Evolutionary conservation across 2,329 filamentous ascomycete species (phyloP), one percentile per base, ranked within the genome.

Genomic region (Parasarocladium wereldwijsianum): DNA sequence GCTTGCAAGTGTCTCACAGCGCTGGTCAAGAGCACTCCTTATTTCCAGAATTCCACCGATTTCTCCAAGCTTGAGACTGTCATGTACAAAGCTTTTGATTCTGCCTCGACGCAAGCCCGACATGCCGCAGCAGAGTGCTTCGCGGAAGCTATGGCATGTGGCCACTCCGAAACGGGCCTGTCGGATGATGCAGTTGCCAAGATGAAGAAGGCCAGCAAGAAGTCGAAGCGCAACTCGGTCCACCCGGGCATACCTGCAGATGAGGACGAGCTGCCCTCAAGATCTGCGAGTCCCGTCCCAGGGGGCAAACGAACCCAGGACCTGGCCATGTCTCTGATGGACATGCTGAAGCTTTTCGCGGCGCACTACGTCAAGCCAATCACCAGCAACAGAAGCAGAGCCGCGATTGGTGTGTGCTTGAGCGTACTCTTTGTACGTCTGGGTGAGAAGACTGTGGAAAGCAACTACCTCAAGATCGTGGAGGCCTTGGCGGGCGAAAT

Each of bases 41-140:
- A 82, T 48, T 96, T 96, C 46, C 76, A 85, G 46, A 93, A 92
- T 45, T 73, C 78, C 10, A 76, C 67, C 48, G 90, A 98, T 47
- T 93, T 93, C 45, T 90, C 98, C 41, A 84, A 80, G 48, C 56
- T 96, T 13, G 85, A 87, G 52, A 70, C 69, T 19, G 72, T 78
- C 5, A 59, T 92, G 11, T 90, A 85, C 67, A 96, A 93, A 52
- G 70, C 78, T 1, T 77, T 92, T 35, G 90, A 98, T 42, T 86
- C 77, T 20, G 54, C 73, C 2, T 80, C 76, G 28, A 57, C 75
- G 1, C 66, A 76, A 17, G 83, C 93, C 30, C 71, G 90, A 36
- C 81, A 87, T 52, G 82, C 86, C 3, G 84, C 84, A 4, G 86
- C 85, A 6, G 81, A 84, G 32, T 87, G 82, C 47, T 64, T 96